Percentiles rank a stretch among this genome's conserved stretches.
Evolutionary conservation across 257 asterid genomes (phyloP).

Genomic region (Przewalskia tangutica): DNA sequence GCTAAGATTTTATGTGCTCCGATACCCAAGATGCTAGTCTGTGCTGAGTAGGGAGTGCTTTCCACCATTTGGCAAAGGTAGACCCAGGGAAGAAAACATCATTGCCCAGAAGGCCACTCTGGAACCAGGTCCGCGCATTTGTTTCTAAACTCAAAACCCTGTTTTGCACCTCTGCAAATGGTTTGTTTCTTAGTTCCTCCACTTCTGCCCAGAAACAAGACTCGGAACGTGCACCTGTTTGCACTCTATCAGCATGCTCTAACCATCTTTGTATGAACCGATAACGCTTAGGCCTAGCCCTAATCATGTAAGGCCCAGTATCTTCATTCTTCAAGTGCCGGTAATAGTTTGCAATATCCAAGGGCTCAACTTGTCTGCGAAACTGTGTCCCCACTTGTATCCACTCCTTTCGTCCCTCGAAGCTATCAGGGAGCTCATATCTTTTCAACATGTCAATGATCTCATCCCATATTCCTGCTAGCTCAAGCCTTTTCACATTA

Average conservation of each 20-base stretch:
- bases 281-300: slow-evolving; percentile 66
- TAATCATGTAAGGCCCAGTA: slow-evolving; percentile 74
- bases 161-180: slow-evolving; percentile 30
- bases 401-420: slow-evolving; percentile 78
- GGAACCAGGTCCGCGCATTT: slow-evolving; percentile 31
- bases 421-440: slow-evolving; percentile 70
- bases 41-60: slow-evolving; percentile 46
- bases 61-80: slow-evolving; percentile 83
- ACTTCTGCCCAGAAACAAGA: slow-evolving; percentile 83
- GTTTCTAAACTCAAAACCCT: slow-evolving; percentile 39
- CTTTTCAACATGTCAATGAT: slow-evolving; percentile 61
- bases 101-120: slow-evolving; percentile 24
- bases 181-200: slow-evolving; percentile 60
- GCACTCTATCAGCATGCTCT: slow-evolving; percentile 57
- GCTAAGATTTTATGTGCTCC: slow-evolving; percentile 12
- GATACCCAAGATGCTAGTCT: slow-evolving; percentile 35
- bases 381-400: slow-evolving; percentile 57
- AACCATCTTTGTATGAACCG: slow-evolving; percentile 64
- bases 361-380: slow-evolving; percentile 65
- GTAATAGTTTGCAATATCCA: slow-evolving; percentile 82
- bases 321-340: slow-evolving; percentile 65
- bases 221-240: slow-evolving; percentile 34
- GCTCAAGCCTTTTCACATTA: slow-evolving; percentile 55
- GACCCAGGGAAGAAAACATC: slow-evolving; percentile 65
- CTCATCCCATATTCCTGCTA: slow-evolving; percentile 73